Evolutionary conservation across 352 stramenopile species (phyloP).

Genomic region (Globisporangium recalcitrans): DNA sequence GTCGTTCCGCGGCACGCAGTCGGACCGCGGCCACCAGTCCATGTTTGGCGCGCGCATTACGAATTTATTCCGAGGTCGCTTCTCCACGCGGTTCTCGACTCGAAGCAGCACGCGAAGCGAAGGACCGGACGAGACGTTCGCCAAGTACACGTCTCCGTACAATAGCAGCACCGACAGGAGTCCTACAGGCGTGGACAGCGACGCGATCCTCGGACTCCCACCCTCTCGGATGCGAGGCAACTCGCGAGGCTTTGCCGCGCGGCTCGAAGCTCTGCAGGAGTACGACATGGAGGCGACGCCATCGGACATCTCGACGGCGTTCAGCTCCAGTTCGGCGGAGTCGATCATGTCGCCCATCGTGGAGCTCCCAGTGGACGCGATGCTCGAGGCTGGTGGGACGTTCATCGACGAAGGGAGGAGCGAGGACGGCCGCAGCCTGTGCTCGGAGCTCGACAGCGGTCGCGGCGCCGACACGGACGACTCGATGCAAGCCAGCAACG

Average conservation of each 20-base stretch:
- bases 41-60: conserved; percentile 47
- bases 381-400: conserved; percentile 44
- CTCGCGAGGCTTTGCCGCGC: conserved; percentile 26
- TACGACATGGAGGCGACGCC: conserved; percentile 35
- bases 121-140: conserved; percentile 28
- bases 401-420: conserved; percentile 22
- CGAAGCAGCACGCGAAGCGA: conserved; percentile 32
- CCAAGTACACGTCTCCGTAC: conserved; percentile 45
- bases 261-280: conserved; percentile 64
- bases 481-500: conserved; percentile 8
- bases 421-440: conserved; percentile 5
- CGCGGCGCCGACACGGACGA: conserved; percentile 3
- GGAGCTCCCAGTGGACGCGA: conserved; percentile 35
- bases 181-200: conserved; percentile 15
- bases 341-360: conserved; percentile 51
- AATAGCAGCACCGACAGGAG: conserved; percentile 19
- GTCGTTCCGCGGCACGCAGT: conserved; percentile 37
- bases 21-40: conserved; percentile 27
- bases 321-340: conserved; percentile 28
- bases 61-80: conserved; percentile 55
- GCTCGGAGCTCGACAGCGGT: conserved; percentile 16
- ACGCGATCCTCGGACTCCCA: conserved; percentile 27
- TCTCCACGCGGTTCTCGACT: conserved; percentile 22
- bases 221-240: conserved; percentile 12
- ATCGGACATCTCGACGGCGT: conserved; percentile 36